Evolutionary conservation across 345 rosid species (phyloP), one percentile per base, ranked within the genome.

Genomic region (rapeseed (Brassica napus)): DNA sequence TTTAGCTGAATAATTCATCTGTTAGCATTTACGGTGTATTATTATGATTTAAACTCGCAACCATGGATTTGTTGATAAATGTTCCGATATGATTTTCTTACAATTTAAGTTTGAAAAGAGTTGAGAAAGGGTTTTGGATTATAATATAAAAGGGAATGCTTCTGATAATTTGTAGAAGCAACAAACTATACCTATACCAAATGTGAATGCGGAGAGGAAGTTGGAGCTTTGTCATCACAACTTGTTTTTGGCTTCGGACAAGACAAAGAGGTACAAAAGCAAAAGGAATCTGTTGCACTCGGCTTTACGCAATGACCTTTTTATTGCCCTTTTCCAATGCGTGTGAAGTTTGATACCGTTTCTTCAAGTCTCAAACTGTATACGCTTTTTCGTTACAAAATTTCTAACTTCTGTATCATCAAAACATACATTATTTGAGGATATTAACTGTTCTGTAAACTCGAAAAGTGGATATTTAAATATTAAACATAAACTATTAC

Each of bases 301-400:
- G 44, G 65, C 72, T 64, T 71, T 65, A 78, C 71, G 81, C 81
- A 55, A 78, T 31, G 5, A 30, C 35, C 18, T 71, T 65, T 71
- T 65, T 28, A 32, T 39, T 42, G 34, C 77, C 66, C 72, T 57
- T 37, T 65, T 65, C 68, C 18, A 57, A 72, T 78, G 68, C 82
- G 73, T 78, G 77, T 72, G 72, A 72, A 65, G 42, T 44, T 65
- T 65, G 47, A 55, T 55, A 11, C 72, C 67, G 47, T 72, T 72
- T 12, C 77, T 78, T 32, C 34, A 30, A 26, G 16, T 18, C 61
- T 59, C 61, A 9, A 7, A 3, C 30, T 21, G 30, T 55, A 14
- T n/a, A 23, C 23, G 59, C 21, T 15, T 54, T 54, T 54, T 32
- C 6, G 37, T 39, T 3, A 44, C n/a, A 44, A 12, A 11, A 44